phyloP scores from a whole-genome alignment of 495 filamentous ascomycete genomes.

The Podospora bellae-mahoneyi region DNA sequence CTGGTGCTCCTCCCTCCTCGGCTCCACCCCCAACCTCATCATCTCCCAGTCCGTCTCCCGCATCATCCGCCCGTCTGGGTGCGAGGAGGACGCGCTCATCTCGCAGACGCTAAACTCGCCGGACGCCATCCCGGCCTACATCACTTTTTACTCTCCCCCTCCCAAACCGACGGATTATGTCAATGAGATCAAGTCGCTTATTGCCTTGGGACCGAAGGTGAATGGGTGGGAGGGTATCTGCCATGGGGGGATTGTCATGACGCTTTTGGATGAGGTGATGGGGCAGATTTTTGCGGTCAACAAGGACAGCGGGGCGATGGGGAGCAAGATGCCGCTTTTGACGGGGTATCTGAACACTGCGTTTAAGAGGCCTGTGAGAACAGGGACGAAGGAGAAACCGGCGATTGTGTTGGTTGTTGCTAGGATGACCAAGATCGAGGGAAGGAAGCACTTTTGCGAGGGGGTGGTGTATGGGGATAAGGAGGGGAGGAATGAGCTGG shows the following conservation, averaged over 20 bases:
- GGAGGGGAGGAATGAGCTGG: slow-evolving; percentile 39
- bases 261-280: slow-evolving; percentile 54
- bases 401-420: slow-evolving; percentile 48
- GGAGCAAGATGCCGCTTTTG: slow-evolving; percentile 30
- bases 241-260: slow-evolving; percentile 61
- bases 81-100: slow-evolving; percentile 54
- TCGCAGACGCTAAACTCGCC: slow-evolving; percentile 52
- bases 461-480: slow-evolving; percentile 39
- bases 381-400: slow-evolving; percentile 37
- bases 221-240: slow-evolving; percentile 56
- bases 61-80: slow-evolving; percentile 32
- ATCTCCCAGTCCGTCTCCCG: slow-evolving; percentile 39
- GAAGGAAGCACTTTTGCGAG: slow-evolving; percentile 47
- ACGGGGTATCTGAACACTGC: slow-evolving; percentile 59
- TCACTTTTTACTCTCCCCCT: slow-evolving; percentile 44
- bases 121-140: slow-evolving; percentile 48
- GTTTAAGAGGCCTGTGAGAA: slow-evolving; percentile 53
- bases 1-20: slow-evolving; percentile 54
- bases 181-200: slow-evolving; percentile 40
- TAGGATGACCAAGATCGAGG: slow-evolving; percentile 36
- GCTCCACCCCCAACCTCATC: slow-evolving; percentile 29
- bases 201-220: slow-evolving; percentile 53
- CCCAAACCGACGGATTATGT: not conserved
- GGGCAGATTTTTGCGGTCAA: slow-evolving; percentile 52
- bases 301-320: slow-evolving; percentile 28